Evolutionary conservation across 306 rosid genomes (phyloP).

Genomic region (Elaeagnus macrophylla): DNA sequence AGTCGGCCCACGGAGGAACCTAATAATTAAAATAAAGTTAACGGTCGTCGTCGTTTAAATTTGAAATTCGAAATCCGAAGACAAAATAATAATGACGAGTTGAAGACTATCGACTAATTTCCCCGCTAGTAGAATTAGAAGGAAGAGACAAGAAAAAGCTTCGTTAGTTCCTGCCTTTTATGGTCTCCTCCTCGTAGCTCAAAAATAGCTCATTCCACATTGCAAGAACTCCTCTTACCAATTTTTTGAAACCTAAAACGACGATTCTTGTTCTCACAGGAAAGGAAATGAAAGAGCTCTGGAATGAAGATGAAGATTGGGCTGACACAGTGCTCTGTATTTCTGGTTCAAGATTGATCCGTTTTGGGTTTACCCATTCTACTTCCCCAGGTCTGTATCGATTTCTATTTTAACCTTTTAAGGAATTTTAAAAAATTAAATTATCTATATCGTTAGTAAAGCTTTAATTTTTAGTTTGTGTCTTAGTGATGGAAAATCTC

Average conservation of each 20-base stretch:
- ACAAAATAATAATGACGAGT: background rate
- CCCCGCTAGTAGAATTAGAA: too few relatives aligned
- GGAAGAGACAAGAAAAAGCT: background rate
- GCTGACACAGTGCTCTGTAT: conserved; percentile 14
- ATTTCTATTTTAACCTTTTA: background rate
- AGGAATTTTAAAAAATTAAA: background rate
- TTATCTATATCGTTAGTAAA: too few relatives aligned
- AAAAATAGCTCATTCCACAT: background rate
- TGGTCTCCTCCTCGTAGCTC: background rate
- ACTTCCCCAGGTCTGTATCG: conserved; percentile 7
- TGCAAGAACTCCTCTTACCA: background rate
- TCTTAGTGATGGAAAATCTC: background rate
- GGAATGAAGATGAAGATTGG: conserved; percentile 2
- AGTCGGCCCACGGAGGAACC: too few relatives aligned
- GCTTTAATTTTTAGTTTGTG: background rate
- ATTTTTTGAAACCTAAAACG: background rate
- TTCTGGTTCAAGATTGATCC: conserved; percentile 24
- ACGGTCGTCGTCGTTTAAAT: background rate
- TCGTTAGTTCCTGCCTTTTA: background rate
- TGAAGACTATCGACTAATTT: too few relatives aligned
- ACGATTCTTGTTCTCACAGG: background rate
- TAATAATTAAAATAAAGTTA: too few relatives aligned
- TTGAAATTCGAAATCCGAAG: background rate
- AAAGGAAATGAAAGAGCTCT: background rate
- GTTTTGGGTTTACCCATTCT: conserved; percentile 5